Percentiles rank a stretch among this genome's conserved stretches.
Conservation (phyloP, 2,329 filamentous ascomycete genomes). For the Colletotrichum sp. region DNA sequence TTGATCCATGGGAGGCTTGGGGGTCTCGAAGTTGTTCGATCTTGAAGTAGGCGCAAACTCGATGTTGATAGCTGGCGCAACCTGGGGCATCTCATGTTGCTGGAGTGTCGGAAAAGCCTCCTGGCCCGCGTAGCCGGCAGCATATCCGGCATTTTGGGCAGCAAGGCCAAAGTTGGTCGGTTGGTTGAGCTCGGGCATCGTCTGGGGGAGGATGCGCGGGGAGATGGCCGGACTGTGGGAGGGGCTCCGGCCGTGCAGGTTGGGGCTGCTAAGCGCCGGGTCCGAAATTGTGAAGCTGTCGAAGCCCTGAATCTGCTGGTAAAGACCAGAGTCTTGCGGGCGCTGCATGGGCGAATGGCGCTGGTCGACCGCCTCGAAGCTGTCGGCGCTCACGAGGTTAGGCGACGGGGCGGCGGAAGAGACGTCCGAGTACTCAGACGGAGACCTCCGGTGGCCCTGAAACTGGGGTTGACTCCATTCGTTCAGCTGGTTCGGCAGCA, state of each 20-base stretch:
- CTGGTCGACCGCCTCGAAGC: slow-evolving; percentile 74
- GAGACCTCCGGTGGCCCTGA: slow-evolving; percentile 80
- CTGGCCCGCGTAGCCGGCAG: slow-evolving; percentile 38
- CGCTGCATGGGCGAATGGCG: slow-evolving; percentile 82
- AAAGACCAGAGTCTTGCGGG: slow-evolving; percentile 74
- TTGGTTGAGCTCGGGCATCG: slow-evolving; percentile 57
- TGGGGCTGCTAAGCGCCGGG: slow-evolving; percentile 68
- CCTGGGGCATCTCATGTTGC: slow-evolving; percentile 72
- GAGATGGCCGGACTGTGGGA: slow-evolving; percentile 76
- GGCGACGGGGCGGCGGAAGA: slow-evolving; percentile 87
- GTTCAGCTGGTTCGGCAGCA: slow-evolving; percentile 55
- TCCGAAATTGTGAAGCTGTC: slow-evolving; percentile 83
- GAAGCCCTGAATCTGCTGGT: slow-evolving; percentile 79
- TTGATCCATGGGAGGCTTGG: slow-evolving; percentile 69
- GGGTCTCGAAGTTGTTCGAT: slow-evolving; percentile 69
- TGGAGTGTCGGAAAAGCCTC: slow-evolving; percentile 60
- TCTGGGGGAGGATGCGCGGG: slow-evolving; percentile 63
- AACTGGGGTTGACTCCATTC: slow-evolving; percentile 69
- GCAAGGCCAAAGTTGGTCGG: slow-evolving; percentile 52
- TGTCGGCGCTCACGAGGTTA: slow-evolving; percentile 77
- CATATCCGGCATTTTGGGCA: slow-evolving; percentile 43
- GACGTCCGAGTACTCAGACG: slow-evolving; percentile 92
- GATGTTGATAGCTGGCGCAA: slow-evolving; percentile 95
- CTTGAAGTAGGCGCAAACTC: slow-evolving; percentile 82
- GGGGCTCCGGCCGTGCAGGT: slow-evolving; percentile 76